Base-by-base conservation (phyloP, 805 yeast genomes). In the Maudiozyma saulgeensis region DNA sequence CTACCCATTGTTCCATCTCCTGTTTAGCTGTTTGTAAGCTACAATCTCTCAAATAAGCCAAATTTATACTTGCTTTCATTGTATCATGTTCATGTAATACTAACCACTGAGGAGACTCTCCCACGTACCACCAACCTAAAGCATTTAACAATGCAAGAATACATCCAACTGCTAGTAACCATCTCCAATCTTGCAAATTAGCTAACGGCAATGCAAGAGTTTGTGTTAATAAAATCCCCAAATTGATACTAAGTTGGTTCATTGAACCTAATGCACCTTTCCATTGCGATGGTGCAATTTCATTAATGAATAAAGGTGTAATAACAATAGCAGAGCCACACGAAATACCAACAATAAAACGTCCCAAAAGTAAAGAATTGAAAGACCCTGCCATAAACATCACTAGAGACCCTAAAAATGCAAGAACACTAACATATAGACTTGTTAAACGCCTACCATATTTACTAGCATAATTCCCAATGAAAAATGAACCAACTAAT, bases 21-120 rank as follows among this genome's bases (percentile, higher is more conserved):
- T 55, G 46, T 12, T 57, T 56, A 15, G 62, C 54, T 38, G 61
- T 46, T 34, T 46, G 44, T 15, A 26, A 34, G 4, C 57, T 55
- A 3, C 61, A 60, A 18, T 68, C 68, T 43, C 80, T 67, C 12
- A 78, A 53, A 23, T 53, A 51, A 8, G 52, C 52, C 28, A 77
- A 57, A 1, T 68, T 63, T 6, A 51, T 53, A 61, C 66, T 62
- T 43, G 80, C 83, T 50, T 73, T 69, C 13, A 64, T 13, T 4
- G 37, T 15, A 12, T 50, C 41, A 26, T 44, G 21, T 4, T 45
- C 26, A 19, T 52, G 48, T 6, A 47, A 25, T 5, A 72, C 70
- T 31, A 89, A 69, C 96, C 96, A 91, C 66, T 83, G 78, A 7
- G 97, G 97, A 6, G 91, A 81, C 64, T 90, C 97, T 23, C 81